Conservation (phyloP, 495 filamentous ascomycete genomes). For the Aspergillus carlsbadensis region DNA sequence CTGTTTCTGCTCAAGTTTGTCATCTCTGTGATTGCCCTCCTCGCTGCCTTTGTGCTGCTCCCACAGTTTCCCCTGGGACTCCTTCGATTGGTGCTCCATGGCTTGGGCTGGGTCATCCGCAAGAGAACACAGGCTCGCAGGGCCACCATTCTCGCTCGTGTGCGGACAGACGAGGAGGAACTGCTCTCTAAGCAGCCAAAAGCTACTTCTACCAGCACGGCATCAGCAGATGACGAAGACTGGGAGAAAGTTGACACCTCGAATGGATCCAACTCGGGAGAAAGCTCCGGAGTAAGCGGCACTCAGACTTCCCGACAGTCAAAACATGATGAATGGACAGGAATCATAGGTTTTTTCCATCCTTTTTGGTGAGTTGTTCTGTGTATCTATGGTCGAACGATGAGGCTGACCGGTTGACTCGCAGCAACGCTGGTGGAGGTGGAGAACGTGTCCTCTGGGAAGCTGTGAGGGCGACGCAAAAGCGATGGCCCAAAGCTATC, state of each 20-base stretch:
- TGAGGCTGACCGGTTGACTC: background rate
- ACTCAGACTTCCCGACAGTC: conserved; percentile 45
- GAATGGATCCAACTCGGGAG: conserved; percentile 30
- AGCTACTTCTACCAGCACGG: conserved; percentile 17
- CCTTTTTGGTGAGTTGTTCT: conserved; percentile 71
- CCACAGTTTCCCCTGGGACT: conserved; percentile 36
- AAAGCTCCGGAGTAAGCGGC: conserved; percentile 38
- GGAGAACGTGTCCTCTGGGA: conserved; percentile 97
- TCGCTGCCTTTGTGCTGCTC: conserved; percentile 37
- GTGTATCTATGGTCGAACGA: background rate
- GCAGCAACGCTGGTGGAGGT: conserved; percentile 89
- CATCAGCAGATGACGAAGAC: conserved; percentile 57
- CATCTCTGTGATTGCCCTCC: conserved; percentile 33
- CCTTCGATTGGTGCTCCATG: conserved; percentile 39
- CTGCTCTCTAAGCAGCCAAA: conserved; percentile 40
- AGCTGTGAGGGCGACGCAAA: conserved; percentile 87
- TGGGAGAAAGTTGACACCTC: conserved; percentile 72
- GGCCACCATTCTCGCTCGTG: conserved; percentile 59
- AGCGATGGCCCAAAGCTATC: conserved; percentile 81
- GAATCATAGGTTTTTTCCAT: conserved; percentile 93
- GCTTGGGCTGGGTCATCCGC: conserved; percentile 64
- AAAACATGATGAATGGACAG: conserved; percentile 66
- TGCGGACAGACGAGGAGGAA: conserved; percentile 58
- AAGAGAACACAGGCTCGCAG: conserved; percentile 64
- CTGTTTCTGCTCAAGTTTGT: conserved; percentile 36